A percentile compares a stretch with the other conserved stretches of the same genome.
Evolutionary conservation across 495 filamentous ascomycete genomes (phyloP).

Genomic region (Clavariopsis aquatica): DNA sequence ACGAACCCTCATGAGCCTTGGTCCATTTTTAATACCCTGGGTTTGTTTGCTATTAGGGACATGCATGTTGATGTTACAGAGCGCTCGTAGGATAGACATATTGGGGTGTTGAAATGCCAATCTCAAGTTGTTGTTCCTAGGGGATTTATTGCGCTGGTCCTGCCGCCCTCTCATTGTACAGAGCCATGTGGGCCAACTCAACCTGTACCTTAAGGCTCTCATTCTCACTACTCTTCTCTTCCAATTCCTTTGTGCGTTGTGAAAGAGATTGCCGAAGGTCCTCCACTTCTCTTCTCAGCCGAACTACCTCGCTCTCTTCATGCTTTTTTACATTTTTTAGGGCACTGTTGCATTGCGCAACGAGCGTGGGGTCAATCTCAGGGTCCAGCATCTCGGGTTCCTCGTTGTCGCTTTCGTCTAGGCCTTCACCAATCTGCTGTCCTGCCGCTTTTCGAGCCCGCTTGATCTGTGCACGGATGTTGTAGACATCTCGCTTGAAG

Average conservation of each 20-base stretch:
- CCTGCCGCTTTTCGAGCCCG: conserved; percentile 32
- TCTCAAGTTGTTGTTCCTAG: neutral
- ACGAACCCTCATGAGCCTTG: conserved; percentile 53
- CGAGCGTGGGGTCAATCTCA: conserved; percentile 30
- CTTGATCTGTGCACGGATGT: conserved; percentile 39
- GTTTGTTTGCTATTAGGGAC: conserved; percentile 28
- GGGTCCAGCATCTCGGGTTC: neutral
- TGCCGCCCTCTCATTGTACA: conserved; percentile 21
- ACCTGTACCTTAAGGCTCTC: conserved; percentile 27
- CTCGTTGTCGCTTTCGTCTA: conserved; percentile 21
- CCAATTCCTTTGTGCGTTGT: conserved; percentile 18
- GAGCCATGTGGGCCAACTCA: conserved; percentile 28
- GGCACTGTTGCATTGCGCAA: conserved; percentile 32
- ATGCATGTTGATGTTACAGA: conserved; percentile 37
- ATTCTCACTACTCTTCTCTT: conserved; percentile 24
- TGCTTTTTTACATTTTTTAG: conserved; percentile 17
- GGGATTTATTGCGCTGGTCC: neutral
- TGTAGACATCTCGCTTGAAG: conserved; percentile 39
- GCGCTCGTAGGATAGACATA: neutral
- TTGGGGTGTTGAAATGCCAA: neutral
- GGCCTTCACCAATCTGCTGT: conserved; percentile 30
- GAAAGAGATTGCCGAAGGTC: conserved; percentile 18
- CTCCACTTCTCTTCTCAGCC: conserved; percentile 24
- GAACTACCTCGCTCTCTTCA: conserved; percentile 21
- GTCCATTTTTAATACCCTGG: conserved; percentile 31